Evolutionary conservation across 2,329 filamentous ascomycete genomes (phyloP).

Genomic region (Aphanoascus verrucosus): DNA sequence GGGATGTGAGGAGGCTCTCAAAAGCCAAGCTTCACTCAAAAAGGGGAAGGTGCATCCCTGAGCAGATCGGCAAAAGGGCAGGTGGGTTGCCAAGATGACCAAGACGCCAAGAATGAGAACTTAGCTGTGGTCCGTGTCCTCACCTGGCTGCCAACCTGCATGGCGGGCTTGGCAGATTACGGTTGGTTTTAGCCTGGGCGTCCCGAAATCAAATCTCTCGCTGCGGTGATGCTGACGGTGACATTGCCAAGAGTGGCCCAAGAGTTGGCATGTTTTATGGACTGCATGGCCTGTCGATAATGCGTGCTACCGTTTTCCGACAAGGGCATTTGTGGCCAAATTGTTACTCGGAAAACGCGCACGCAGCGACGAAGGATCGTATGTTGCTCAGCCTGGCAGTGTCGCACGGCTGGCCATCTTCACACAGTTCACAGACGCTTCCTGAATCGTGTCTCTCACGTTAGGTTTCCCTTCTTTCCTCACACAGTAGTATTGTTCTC

Average conservation of each 20-base stretch:
- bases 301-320: not conserved
- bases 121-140: conserved; percentile 12
- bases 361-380: not conserved
- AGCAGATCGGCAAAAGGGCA: not conserved
- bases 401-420: not conserved
- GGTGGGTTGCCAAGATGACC: conserved; percentile 2
- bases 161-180: not conserved
- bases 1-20: conserved; percentile 3
- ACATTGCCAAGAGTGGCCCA: conserved; percentile 4
- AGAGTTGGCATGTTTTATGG: not conserved
- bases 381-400: not conserved
- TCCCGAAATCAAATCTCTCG: not conserved
- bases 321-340: not conserved
- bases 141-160: not conserved
- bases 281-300: not conserved
- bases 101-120: conserved; percentile 3
- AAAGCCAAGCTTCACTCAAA: not conserved
- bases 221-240: not conserved
- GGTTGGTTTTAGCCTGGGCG: conserved; percentile 1
- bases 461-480: not conserved
- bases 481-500: conserved; percentile 1
- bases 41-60: not conserved
- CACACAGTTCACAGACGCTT: not conserved
- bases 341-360: not conserved
- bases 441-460: not conserved